phyloP scores from a whole-genome alignment of 352 stramenopile species.

The Phytophthora palmivora region DNA sequence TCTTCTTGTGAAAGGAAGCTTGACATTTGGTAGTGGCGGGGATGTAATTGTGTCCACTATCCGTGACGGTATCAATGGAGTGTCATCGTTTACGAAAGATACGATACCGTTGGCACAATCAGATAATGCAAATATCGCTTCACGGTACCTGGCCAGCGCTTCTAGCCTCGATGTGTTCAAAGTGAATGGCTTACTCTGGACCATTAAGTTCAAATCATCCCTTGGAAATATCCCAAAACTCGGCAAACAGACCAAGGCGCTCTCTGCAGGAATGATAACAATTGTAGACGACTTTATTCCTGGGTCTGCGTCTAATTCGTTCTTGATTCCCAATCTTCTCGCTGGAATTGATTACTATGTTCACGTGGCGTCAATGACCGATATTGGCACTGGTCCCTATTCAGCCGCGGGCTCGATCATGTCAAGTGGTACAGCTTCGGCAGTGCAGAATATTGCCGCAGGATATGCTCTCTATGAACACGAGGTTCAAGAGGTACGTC shows the following conservation, averaged over 20 bases:
- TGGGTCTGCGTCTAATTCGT: slow-evolving; percentile 59
- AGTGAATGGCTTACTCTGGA: slow-evolving; percentile 82
- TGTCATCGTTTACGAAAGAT: slow-evolving; percentile 37
- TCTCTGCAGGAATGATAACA: slow-evolving; percentile 37
- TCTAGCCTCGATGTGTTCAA: slow-evolving; percentile 69
- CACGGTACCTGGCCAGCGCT: slow-evolving; percentile 46
- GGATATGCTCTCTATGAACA: slow-evolving; percentile 64
- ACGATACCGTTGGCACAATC: slow-evolving; percentile 61
- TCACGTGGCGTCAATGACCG: slow-evolving; percentile 62
- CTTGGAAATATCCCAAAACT: slow-evolving; percentile 69
- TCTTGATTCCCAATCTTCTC: slow-evolving; percentile 56
- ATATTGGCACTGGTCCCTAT: slow-evolving; percentile 62
- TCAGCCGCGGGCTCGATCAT: slow-evolving; percentile 45
- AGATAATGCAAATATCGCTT: slow-evolving; percentile 20
- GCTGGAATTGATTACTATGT: slow-evolving; percentile 76
- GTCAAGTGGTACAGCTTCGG: slow-evolving; percentile 53
- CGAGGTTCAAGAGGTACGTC: slow-evolving; percentile 76
- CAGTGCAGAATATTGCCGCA: slow-evolving; percentile 58
- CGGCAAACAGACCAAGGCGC: slow-evolving; percentile 26
- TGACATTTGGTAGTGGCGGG: slow-evolving; percentile 41
- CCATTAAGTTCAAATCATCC: slow-evolving; percentile 80
- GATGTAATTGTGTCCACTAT: slow-evolving; percentile 45
- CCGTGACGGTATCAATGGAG: slow-evolving; percentile 40
- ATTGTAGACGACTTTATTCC: slow-evolving; percentile 51
- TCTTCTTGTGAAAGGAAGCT: slow-evolving; percentile 18